Conservation (phyloP, 129 eudicot genomes). For the Rutidosis leptorrhynchoides region DNA sequence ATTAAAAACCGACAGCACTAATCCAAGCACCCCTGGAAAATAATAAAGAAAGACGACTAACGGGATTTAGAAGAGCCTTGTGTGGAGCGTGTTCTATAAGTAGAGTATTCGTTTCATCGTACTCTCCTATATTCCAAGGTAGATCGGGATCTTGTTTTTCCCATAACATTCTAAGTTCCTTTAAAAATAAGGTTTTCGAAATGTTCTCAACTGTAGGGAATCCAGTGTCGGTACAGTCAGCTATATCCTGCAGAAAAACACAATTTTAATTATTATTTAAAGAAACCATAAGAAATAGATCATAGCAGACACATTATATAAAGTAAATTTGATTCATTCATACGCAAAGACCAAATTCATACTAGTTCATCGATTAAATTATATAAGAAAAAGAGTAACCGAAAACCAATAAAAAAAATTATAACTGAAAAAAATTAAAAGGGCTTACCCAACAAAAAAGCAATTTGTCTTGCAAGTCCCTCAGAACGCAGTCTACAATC, state of each 20-base stretch:
- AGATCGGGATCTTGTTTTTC: slow-evolving; percentile 51
- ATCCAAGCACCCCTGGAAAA: not conserved
- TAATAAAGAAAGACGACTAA: slow-evolving; percentile 27
- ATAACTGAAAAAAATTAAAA: not conserved
- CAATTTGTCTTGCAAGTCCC: slow-evolving; percentile 39
- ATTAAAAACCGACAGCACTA: not conserved
- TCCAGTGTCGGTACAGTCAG: slow-evolving; percentile 51
- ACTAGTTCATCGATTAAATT: not conserved
- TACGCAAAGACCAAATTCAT: not conserved
- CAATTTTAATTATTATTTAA: not conserved
- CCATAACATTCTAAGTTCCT: slow-evolving; percentile 61
- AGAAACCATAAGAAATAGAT: not conserved
- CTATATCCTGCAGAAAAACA: slow-evolving; percentile 46
- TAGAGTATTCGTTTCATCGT: slow-evolving; percentile 61
- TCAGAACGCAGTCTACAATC: slow-evolving; percentile 50
- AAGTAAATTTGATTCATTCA: not conserved
- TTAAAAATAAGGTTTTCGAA: slow-evolving; percentile 43
- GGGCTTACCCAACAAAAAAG: slow-evolving; percentile 63
- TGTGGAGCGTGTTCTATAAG: slow-evolving; percentile 51
- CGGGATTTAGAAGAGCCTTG: slow-evolving; percentile 71
- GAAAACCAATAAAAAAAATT: not conserved
- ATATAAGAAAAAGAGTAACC: too few relatives aligned
- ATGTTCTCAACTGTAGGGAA: slow-evolving; percentile 46
- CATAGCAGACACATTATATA: not conserved
- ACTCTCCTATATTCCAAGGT: slow-evolving; percentile 62